Conservation (phyloP, 345 rosid species). For the Acer saccharum region DNA sequence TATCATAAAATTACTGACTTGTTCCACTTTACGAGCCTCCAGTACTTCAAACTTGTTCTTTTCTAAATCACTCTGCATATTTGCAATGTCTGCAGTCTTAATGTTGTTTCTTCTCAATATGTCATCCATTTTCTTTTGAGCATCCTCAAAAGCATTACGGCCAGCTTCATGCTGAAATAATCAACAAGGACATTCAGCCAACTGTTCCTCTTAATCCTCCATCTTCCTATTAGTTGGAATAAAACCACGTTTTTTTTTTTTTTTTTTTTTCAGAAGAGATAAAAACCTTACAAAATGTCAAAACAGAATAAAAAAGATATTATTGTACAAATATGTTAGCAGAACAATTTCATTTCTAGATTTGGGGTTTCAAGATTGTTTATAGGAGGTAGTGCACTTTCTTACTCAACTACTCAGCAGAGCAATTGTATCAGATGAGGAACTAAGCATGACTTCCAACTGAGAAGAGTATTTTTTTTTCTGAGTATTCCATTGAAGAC, state of each 20-base stretch:
- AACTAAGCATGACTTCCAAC: neutral
- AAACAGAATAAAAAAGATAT: neutral
- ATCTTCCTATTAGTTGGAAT: neutral
- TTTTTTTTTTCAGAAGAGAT: neutral
- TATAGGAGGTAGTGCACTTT: neutral
- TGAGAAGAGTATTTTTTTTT: neutral
- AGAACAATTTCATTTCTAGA: neutral
- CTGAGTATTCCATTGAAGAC: neutral
- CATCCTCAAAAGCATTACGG: slow-evolving; percentile 71
- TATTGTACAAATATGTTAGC: neutral
- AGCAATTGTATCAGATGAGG: neutral
- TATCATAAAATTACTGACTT: slow-evolving; percentile 47
- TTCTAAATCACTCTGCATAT: slow-evolving; percentile 56
- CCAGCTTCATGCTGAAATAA: slow-evolving; percentile 83
- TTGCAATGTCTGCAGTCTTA: slow-evolving; percentile 43
- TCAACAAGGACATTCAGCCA: slow-evolving; percentile 25
- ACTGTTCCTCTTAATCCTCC: slow-evolving; percentile 16
- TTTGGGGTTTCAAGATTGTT: neutral
- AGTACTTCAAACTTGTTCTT: slow-evolving; percentile 62
- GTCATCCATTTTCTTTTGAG: slow-evolving; percentile 71
- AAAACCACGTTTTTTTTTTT: neutral
- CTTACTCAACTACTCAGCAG: neutral
- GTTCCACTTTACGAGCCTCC: slow-evolving; percentile 72
- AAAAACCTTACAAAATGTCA: neutral
- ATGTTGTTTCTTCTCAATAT: slow-evolving; percentile 52